Conservation (phyloP, 306 rosid genomes). For the Vicia sativa region DNA sequence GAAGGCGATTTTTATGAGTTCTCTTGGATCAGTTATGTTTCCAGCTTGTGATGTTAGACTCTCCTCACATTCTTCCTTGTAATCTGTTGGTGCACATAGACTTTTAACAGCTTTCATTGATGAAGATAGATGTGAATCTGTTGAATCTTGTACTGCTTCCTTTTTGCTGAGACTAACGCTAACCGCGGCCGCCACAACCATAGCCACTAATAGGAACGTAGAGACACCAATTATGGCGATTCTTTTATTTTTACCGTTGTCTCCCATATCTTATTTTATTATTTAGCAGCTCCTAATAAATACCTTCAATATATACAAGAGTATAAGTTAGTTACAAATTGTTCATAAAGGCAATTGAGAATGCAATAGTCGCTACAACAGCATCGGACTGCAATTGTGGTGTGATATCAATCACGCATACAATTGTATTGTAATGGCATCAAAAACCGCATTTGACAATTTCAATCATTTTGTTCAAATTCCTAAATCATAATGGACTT, state of each 20-base stretch:
- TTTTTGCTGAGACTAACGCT: conserved; percentile 17
- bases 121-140: conserved; percentile 15
- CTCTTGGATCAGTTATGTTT: conserved; percentile 55
- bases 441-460: too few species aligned
- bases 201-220: conserved; percentile 55
- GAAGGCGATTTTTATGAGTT: conserved; percentile 59
- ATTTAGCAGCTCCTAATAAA: conserved; percentile 39
- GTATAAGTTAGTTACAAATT: not conserved
- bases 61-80: conserved; percentile 56
- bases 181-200: conserved; percentile 63
- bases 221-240: conserved; percentile 52
- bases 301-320: conserved; percentile 26
- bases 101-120: conserved; percentile 57
- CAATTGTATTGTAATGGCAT: too few species aligned
- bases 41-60: conserved; percentile 38
- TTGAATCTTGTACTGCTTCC: not conserved
- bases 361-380: too few species aligned
- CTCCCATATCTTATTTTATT: conserved; percentile 38
- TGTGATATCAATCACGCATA: too few species aligned
- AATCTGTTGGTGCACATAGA: conserved; percentile 63
- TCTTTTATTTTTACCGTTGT: conserved; percentile 37
- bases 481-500: too few species aligned
- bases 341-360: too few species aligned
- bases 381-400: too few species aligned
- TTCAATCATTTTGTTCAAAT: too few species aligned